Base-by-base conservation (phyloP, 2,329 filamentous ascomycete species). In the Penicillium sp. region DNA sequence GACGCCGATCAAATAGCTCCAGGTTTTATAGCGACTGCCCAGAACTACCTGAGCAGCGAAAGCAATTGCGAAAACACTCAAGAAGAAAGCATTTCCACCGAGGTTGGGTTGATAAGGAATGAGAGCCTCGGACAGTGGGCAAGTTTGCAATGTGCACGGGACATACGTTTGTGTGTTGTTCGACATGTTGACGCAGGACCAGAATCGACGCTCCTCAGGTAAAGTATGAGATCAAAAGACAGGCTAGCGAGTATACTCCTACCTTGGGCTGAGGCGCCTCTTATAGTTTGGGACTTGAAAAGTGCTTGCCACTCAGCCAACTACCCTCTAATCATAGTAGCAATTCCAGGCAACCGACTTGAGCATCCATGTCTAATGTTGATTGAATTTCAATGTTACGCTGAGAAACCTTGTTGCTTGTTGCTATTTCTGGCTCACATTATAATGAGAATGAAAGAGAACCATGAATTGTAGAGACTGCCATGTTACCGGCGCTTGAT, bases 131-230 rank as follows among this genome's bases (percentile, higher is more conserved):
- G 51, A 53, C 6, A 53, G 1, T 16, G 35, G 35, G 35, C 51
- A 53, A 25, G 51, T 53, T 40, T 53, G 35, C 26, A 53, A 26
- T 2, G 51, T 53, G 33, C 51, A 53, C 14, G 51, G 51, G 40
- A 40, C 14, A 38, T 53, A 53, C 2, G 37, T 35, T 25, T 53
- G 51, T 22, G 51, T 53, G 10, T 53, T 10, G 51, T 53, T 53
- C 5, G 51, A 40, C 33, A 30, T 30, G 28, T 40, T 40, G 13
- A 35, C 7, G 6, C 13, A 14, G 19, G 25, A 6, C 40, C 6
- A 25, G 2, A 37, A n/a, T 10, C 10, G 33, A 22, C 3, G 16
- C 19, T n/a, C n/a, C 28, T 19, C 2, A 2, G 16, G 25, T n/a
- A 10, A 1, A 16, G 8, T 22, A 7, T 28, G 13, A 7, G 6